These are phyloP conservation scores for Alloteropsis semialata DNA, from an alignment of 176 grass and related monocot species.

Conservation along the genomic window DNA sequence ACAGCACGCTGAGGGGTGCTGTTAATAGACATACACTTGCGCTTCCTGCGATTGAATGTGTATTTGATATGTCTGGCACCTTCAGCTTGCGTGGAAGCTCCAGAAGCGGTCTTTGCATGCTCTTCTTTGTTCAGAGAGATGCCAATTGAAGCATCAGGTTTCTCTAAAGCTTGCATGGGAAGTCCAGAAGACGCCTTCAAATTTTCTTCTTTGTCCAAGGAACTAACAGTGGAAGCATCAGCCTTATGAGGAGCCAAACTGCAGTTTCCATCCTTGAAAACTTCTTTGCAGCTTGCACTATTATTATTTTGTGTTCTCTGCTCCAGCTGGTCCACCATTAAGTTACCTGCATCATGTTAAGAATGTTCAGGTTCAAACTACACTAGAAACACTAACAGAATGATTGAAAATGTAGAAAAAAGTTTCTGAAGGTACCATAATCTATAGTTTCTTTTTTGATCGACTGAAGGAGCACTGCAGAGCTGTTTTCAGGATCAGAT, in stretches of 20 bases:
- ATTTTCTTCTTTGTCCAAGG: constrained; percentile 33
- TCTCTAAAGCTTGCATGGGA: constrained; percentile 10
- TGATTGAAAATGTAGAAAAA: neutral
- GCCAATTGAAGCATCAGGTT: constrained; percentile 27
- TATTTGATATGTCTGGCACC: constrained; percentile 64
- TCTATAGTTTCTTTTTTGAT: constrained; percentile 30
- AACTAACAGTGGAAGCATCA: constrained; percentile 28
- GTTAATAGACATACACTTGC: constrained; percentile 49
- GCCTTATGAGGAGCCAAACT: constrained; percentile 36
- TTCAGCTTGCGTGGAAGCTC: constrained; percentile 49
- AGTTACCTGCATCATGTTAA: constrained; percentile 37
- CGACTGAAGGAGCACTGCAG: constrained; percentile 2
- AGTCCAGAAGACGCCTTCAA: neutral
- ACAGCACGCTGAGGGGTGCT: constrained; percentile 35
- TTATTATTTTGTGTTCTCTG: constrained; percentile 22
- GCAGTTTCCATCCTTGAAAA: constrained; percentile 20
- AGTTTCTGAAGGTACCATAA: constrained; percentile 30
- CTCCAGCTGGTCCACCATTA: constrained; percentile 6
- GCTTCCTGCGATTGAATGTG: constrained; percentile 88
- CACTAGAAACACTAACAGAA: neutral
- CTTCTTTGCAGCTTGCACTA: constrained; percentile 24
- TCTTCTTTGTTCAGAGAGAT: constrained; percentile 24
- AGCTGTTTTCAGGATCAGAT: constrained; percentile 32
- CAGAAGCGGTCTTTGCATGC: constrained; percentile 11
- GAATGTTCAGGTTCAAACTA: constrained; percentile 16